phyloP scores from a whole-genome alignment of 179 eudicot genomes.

The Monotropa hypopitys region DNA sequence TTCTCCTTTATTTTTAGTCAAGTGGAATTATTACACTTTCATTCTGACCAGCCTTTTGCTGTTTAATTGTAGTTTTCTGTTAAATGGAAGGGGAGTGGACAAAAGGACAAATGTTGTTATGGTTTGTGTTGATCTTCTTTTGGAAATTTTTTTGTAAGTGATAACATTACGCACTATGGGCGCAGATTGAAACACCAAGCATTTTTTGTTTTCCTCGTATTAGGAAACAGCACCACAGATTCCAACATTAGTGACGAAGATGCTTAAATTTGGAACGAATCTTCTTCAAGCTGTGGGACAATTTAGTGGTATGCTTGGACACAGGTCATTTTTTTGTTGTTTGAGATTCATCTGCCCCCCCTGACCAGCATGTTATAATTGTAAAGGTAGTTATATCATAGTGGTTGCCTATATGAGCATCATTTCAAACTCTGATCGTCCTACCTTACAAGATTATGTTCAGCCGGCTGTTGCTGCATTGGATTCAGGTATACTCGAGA shows the following conservation, averaged over 20 bases:
- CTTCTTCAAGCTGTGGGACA: slow-evolving; percentile 88
- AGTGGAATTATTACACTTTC: not conserved
- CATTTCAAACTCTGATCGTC: slow-evolving; percentile 26
- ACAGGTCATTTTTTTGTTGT: not conserved
- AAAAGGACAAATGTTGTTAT: slow-evolving; percentile 31
- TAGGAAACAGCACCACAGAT: slow-evolving; percentile 77
- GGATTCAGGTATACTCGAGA: slow-evolving; percentile 42
- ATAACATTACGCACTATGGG: not conserved
- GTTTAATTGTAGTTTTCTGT: slow-evolving; percentile 53
- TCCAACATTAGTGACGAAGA: slow-evolving; percentile 41
- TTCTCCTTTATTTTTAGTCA: not conserved
- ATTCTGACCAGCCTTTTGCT: slow-evolving; percentile 8
- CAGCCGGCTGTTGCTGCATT: slow-evolving; percentile 35
- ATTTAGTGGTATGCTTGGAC: slow-evolving; percentile 43
- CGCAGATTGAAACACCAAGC: not conserved
- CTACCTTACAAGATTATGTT: slow-evolving; percentile 48
- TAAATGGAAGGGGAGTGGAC: slow-evolving; percentile 72
- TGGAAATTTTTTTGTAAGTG: not conserved
- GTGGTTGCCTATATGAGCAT: slow-evolving; percentile 51
- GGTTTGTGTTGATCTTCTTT: slow-evolving; percentile 33
- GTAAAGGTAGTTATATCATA: slow-evolving; percentile 51
- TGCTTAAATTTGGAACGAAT: slow-evolving; percentile 70
- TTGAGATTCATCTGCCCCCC: slow-evolving; percentile 6
- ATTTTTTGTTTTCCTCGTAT: slow-evolving; percentile 7
- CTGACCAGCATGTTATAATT: slow-evolving; percentile 8